Percentiles rank a stretch among this genome's conserved stretches.
phyloP scores from a whole-genome alignment of 306 rosid species.

The Sophora flavescens region DNA sequence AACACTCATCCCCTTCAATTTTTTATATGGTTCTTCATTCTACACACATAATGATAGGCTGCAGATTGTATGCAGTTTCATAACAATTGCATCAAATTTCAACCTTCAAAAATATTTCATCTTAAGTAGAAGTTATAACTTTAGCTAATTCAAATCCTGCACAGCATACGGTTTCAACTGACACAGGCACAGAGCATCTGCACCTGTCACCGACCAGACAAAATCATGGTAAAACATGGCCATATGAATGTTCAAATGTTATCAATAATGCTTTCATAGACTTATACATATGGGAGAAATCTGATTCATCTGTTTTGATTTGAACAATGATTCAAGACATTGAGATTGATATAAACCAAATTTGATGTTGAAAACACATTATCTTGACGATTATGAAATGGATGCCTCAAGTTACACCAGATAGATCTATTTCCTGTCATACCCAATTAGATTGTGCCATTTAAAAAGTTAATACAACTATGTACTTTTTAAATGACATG shows the following conservation, averaged over 20 bases:
- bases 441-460: too few relatives aligned
- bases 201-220: neutral
- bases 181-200: neutral
- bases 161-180: neutral
- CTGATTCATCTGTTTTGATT: neutral
- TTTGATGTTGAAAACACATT: neutral
- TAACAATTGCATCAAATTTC: too few relatives aligned
- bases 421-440: too few relatives aligned
- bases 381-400: conserved; percentile 18
- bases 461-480: too few relatives aligned
- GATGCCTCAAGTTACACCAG: conserved; percentile 14
- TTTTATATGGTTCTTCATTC: too few relatives aligned
- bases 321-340: neutral
- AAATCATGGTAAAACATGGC: neutral
- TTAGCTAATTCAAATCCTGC: too few relatives aligned
- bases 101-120: too few relatives aligned
- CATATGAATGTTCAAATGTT: conserved; percentile 9
- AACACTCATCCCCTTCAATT: too few relatives aligned
- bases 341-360: neutral
- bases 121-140: too few relatives aligned
- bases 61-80: too few relatives aligned
- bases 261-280: neutral
- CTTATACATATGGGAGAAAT: neutral
- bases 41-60: too few relatives aligned
- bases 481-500: too few relatives aligned